These are phyloP conservation scores for Spizellomyces punctatus DNA, from an alignment of 192 early-diverging fungal species.

Conservation along the genomic window DNA sequence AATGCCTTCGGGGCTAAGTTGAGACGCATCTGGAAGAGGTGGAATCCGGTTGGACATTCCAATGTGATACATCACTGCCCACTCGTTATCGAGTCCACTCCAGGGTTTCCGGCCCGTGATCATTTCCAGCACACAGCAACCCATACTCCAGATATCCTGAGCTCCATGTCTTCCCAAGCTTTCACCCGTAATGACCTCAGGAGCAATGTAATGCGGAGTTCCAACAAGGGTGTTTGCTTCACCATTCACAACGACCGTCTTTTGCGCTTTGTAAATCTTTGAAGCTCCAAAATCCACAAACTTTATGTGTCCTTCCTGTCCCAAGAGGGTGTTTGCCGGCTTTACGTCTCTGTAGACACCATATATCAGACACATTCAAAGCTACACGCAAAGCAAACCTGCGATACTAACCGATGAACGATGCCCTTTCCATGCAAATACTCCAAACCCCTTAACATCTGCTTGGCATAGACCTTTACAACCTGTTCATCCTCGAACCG, in stretches of 20 bases:
- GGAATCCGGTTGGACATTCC: constrained; percentile 71
- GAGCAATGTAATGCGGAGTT: constrained; percentile 47
- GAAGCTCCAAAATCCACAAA: constrained; percentile 91
- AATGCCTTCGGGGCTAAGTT: constrained; percentile 68
- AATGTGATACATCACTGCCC: constrained; percentile 91
- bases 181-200: constrained; percentile 81
- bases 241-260: constrained; percentile 36
- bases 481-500: constrained; percentile 75
- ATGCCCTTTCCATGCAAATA: constrained; percentile 84
- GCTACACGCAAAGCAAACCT: neutral
- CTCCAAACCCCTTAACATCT: constrained; percentile 80
- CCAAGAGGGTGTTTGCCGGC: constrained; percentile 69
- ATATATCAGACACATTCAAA: neutral
- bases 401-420: constrained; percentile 67
- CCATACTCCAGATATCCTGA: constrained; percentile 92
- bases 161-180: constrained; percentile 74
- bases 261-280: constrained; percentile 67
- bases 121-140: constrained; percentile 91
- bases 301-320: constrained; percentile 77
- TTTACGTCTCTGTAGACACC: constrained; percentile 36
- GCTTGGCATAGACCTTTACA: constrained; percentile 72
- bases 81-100: constrained; percentile 89
- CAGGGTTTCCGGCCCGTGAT: constrained; percentile 84
- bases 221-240: constrained; percentile 41
- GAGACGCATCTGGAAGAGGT: constrained; percentile 70